Evolutionary conservation across 345 rosid species (phyloP).

Genomic region (Camelina neglecta): DNA sequence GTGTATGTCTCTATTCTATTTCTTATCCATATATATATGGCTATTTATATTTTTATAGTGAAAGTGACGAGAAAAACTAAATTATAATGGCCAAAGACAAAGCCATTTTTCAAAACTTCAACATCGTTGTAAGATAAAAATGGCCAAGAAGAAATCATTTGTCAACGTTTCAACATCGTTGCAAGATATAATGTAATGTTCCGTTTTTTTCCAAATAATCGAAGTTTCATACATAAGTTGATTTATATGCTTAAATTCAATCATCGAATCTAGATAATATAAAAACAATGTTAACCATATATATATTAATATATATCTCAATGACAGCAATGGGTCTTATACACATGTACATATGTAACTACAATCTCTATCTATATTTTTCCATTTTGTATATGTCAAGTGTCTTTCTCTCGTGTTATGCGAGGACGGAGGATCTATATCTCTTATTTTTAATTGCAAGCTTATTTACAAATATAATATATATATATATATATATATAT

Average conservation of each 20-base stretch:
- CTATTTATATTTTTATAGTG: neutral
- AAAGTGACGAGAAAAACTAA: slow-evolving; percentile 10
- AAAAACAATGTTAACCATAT: neutral
- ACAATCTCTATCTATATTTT: neutral
- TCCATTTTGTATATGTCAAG: slow-evolving; percentile 3
- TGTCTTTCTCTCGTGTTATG: slow-evolving; percentile 31
- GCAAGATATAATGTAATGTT: neutral
- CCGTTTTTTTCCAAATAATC: neutral
- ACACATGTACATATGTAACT: neutral
- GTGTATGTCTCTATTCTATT: slow-evolving; percentile 12
- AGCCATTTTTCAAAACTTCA: slow-evolving; percentile 22
- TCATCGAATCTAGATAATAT: neutral
- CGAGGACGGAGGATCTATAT: slow-evolving; percentile 22
- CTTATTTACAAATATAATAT: neutral
- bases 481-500: no score
- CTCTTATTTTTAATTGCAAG: neutral
- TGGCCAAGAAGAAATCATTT: slow-evolving; percentile 2
- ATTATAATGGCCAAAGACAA: neutral
- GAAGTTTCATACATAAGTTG: neutral
- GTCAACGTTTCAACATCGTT: slow-evolving; percentile 17
- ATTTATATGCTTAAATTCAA: neutral
- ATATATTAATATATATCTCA: neutral
- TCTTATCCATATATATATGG: neutral
- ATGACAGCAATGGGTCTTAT: slow-evolving; percentile 4
- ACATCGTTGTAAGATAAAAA: slow-evolving; percentile 10